Evolutionary conservation across 768 basidiomycete species (phyloP).

Genomic region (Pilatotrama ljubarskyi): DNA sequence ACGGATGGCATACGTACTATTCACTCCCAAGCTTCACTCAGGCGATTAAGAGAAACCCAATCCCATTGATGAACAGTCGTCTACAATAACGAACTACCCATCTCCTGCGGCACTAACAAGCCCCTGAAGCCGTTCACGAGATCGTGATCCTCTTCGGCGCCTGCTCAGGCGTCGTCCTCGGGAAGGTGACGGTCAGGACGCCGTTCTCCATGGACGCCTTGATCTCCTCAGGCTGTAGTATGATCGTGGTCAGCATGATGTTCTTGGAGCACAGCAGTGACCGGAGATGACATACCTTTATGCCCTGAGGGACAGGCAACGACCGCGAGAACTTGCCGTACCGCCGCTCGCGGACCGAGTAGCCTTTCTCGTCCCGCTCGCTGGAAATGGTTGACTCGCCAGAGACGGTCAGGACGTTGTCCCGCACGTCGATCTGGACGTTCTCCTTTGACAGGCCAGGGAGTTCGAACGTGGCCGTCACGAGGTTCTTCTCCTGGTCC

Average conservation of each 20-base stretch:
- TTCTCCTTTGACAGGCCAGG: constrained; percentile 54
- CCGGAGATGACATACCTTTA: constrained; percentile 24
- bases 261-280: not conserved
- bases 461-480: constrained; percentile 57
- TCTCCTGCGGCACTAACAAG: not conserved
- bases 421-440: constrained; percentile 50
- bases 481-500: constrained; percentile 42
- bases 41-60: not conserved
- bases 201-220: constrained; percentile 50
- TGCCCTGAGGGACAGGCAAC: constrained; percentile 28
- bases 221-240: constrained; percentile 29
- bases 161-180: constrained; percentile 43
- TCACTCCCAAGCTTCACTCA: too few species aligned
- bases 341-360: constrained; percentile 34
- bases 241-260: not conserved
- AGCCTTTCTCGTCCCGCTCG: constrained; percentile 38
- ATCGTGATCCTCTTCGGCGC: constrained; percentile 47
- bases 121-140: constrained; percentile 7
- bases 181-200: constrained; percentile 49
- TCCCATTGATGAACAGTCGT: not conserved
- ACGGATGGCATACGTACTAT: too few species aligned
- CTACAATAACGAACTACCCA: constrained; percentile 1
- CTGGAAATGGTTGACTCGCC: constrained; percentile 42
- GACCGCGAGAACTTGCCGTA: constrained; percentile 30
- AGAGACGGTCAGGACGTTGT: constrained; percentile 49